Evolutionary conservation across 2,329 filamentous ascomycete genomes (phyloP).

Genomic region (Escovopsis weberi): DNA sequence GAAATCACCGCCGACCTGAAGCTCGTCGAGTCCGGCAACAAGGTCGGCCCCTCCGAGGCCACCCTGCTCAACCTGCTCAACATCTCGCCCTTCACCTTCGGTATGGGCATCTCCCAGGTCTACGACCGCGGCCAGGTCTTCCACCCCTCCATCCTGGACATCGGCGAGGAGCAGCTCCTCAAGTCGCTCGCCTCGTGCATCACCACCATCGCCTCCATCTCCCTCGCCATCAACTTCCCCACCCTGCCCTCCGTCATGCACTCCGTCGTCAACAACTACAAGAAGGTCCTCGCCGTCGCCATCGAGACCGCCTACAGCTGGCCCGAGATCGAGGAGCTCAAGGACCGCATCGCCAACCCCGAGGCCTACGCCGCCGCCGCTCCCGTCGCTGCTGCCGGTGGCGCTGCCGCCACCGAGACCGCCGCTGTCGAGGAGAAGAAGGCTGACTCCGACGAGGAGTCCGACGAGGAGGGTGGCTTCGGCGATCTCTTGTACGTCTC

Average conservation of each 20-base stretch:
- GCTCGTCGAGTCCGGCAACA: slow-evolving; percentile 82
- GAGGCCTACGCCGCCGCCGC: slow-evolving; percentile 83
- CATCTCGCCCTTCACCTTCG: slow-evolving; percentile 99
- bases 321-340: slow-evolving; percentile 93
- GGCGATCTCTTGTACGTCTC: slow-evolving; percentile 59
- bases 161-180: slow-evolving; percentile 88
- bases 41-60: slow-evolving; percentile 98
- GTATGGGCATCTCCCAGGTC: slow-evolving; percentile 90
- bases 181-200: slow-evolving; percentile 69
- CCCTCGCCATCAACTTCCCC: slow-evolving; percentile 86
- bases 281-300: slow-evolving; percentile 85
- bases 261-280: slow-evolving; percentile 95
- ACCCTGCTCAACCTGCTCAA: slow-evolving; percentile 99
- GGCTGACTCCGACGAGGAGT: slow-evolving; percentile 55
- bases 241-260: slow-evolving; percentile 93
- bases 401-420: slow-evolving; percentile 35
- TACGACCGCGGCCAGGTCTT: slow-evolving; percentile 97
- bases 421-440: slow-evolving; percentile 49
- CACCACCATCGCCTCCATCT: slow-evolving; percentile 76
- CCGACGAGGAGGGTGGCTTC: slow-evolving; percentile 55
- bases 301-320: slow-evolving; percentile 84
- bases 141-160: slow-evolving; percentile 72
- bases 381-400: slow-evolving; percentile 49
- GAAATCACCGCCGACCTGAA: slow-evolving; percentile 98
- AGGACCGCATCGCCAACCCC: slow-evolving; percentile 99